Evolutionary conservation across 2,329 filamentous ascomycete genomes (phyloP), one percentile per base, ranked within the genome.

Genomic region (Trichoderma simmonsii): DNA sequence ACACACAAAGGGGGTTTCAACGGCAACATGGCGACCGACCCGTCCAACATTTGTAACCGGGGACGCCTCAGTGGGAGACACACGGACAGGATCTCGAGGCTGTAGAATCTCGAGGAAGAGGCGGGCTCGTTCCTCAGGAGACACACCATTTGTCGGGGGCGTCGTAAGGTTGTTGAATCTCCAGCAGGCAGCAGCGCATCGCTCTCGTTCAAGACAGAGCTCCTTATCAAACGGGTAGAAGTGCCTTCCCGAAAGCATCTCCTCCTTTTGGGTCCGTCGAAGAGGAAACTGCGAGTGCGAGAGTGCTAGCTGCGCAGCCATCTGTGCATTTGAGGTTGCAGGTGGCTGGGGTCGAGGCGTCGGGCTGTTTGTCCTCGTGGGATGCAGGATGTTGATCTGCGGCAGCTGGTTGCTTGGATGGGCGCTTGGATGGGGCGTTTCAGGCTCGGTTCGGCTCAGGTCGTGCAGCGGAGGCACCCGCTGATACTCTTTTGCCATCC

Each of bases 1-100:
- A 80, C 95, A 98, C 61, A 87, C 91, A 80, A 99, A 98, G 0
- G 95, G 95, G 3, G 93, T 90, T 77, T 97, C 94, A 30, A 99
- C 92, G 56, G 91, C 86, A 6, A 93, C 91, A 70, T 91, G 89
- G 18, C 90, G 88, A n/a, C 93, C 93, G 6, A 96, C 88, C 28
- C 85, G 88, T 71, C 88, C 93, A 70, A 84, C 79, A 76, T 87
- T 86, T 54, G 85, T 86, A 69, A 87, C 80, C 11, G 86, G 82
- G 60, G 86, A 85, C 51, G 84, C 82, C 75, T 86, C 82, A 6
- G 85, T 84, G 3, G 87, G 87, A n/a, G 89, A 87, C 51, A 89
- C 81, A 72, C 87, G 84, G 65, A 89, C 81, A 54, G 85, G 80
- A 64, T 89, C 86, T 56, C 85, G 84, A 57, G 92, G 91, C 75